A percentile compares a stretch with the other conserved stretches of the same genome.
Evolutionary conservation across 768 basidiomycete species (phyloP).

Genomic region (Gyrodon lividus): DNA sequence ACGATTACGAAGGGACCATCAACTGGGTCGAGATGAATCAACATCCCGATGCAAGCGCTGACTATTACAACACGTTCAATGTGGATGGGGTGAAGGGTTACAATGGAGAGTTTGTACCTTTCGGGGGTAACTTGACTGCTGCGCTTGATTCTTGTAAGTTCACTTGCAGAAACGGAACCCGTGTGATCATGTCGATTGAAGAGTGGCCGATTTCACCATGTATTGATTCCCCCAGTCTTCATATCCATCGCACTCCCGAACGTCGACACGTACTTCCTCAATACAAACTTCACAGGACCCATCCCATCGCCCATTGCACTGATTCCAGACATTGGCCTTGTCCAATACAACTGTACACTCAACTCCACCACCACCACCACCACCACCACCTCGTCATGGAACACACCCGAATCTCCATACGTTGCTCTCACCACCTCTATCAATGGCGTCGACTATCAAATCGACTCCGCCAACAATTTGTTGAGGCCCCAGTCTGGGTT

Average conservation of each 20-base stretch:
- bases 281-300: slow-evolving; percentile 21
- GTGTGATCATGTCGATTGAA: not conserved
- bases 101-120: slow-evolving; percentile 25
- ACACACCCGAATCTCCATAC: slow-evolving; percentile 15
- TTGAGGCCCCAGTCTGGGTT: slow-evolving; percentile 10
- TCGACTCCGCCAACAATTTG: slow-evolving; percentile 25
- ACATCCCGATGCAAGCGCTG: slow-evolving; percentile 14
- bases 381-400: not conserved
- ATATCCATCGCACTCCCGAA: slow-evolving; percentile 19
- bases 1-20: slow-evolving; percentile 31
- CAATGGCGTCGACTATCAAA: slow-evolving; percentile 32
- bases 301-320: slow-evolving; percentile 10
- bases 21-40: slow-evolving; percentile 27
- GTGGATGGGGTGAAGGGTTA: slow-evolving; percentile 33
- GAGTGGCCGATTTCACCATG: not conserved
- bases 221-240: slow-evolving; percentile 9
- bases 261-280: slow-evolving; percentile 15
- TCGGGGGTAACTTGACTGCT: slow-evolving; percentile 12
- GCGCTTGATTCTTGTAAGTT: slow-evolving; percentile 27
- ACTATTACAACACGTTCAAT: slow-evolving; percentile 20
- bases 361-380: not conserved
- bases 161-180: not conserved
- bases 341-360: slow-evolving; percentile 18
- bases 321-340: not conserved
- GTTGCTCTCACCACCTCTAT: slow-evolving; percentile 28